Conservation (phyloP, 1,139 yeast genomes). For the Protomyces macrosporus region DNA sequence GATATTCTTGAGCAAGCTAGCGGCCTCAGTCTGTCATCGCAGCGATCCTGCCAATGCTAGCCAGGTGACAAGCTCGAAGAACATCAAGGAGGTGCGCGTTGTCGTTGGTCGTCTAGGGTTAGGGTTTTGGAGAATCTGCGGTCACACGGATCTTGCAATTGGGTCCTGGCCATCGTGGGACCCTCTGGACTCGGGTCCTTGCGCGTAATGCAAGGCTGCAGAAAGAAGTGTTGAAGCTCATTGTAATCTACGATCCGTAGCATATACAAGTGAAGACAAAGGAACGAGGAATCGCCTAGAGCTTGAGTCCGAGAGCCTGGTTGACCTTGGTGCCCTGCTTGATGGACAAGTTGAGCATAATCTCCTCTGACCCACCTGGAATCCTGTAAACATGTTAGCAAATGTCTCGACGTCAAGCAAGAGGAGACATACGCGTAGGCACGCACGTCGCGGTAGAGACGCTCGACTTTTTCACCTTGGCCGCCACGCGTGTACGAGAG, state of each 20-base stretch:
- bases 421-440: constrained; percentile 33
- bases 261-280: background rate
- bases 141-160: too few relatives aligned
- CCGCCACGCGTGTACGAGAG: constrained; percentile 46
- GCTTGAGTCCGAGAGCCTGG: constrained; percentile 25
- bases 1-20: too few relatives aligned
- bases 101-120: too few relatives aligned
- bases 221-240: background rate
- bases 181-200: background rate
- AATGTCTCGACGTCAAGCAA: background rate
- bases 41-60: too few relatives aligned
- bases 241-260: background rate
- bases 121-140: too few relatives aligned
- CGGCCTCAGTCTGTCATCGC: too few relatives aligned
- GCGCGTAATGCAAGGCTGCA: background rate
- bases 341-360: constrained; percentile 44
- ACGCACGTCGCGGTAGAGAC: constrained; percentile 45
- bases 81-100: too few relatives aligned
- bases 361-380: constrained; percentile 48
- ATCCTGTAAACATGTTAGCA: constrained; percentile 36
- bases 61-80: too few relatives aligned
- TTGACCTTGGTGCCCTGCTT: constrained; percentile 26
- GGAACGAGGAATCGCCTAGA: background rate
- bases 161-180: background rate
- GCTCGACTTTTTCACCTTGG: constrained; percentile 45